Percentiles rank a stretch among this genome's conserved stretches.
Conservation (phyloP, 2,329 filamentous ascomycete genomes). For the Pseudopyricularia cyperi region DNA sequence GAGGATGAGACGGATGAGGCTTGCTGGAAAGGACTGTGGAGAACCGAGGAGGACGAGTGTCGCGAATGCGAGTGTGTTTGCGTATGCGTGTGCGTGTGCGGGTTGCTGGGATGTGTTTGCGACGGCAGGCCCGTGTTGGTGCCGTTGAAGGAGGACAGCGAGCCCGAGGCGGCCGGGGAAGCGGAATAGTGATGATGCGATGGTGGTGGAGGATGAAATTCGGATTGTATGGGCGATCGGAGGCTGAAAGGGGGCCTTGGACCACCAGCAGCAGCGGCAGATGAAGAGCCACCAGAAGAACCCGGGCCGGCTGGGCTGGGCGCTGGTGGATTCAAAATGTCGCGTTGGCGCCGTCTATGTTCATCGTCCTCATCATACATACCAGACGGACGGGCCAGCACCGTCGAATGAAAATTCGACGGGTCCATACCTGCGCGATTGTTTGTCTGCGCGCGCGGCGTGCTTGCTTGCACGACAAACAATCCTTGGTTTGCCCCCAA, state of each 20-base stretch:
- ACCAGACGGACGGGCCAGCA: slow-evolving; percentile 31
- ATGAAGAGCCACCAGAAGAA: background rate
- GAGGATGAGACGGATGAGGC: background rate
- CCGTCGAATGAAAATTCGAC: slow-evolving; percentile 33
- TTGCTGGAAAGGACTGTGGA: slow-evolving; percentile 1
- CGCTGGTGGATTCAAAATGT: slow-evolving; percentile 27
- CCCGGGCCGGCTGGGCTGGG: slow-evolving; percentile 1
- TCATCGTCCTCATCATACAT: slow-evolving; percentile 22
- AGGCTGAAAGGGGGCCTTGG: slow-evolving; percentile 30
- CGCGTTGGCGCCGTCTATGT: slow-evolving; percentile 26
- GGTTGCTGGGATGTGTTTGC: no score
- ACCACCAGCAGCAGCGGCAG: slow-evolving; percentile 2
- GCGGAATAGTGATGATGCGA: slow-evolving; percentile 13
- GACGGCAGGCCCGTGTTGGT: slow-evolving; percentile 6
- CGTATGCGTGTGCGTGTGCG: slow-evolving; percentile 11
- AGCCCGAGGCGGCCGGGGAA: slow-evolving; percentile 13
- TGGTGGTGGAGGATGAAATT: slow-evolving; percentile 17
- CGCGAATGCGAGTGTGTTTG: slow-evolving; percentile 9
- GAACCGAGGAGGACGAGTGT: slow-evolving; percentile 6
- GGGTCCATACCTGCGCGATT: slow-evolving; percentile 25
- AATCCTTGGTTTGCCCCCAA: background rate
- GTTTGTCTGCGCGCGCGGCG: background rate
- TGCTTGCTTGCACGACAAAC: background rate
- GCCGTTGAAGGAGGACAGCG: slow-evolving; percentile 16
- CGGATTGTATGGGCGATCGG: slow-evolving; percentile 33